phyloP scores from a whole-genome alignment of 305 asterid genomes.

The Andrographis paniculata region DNA sequence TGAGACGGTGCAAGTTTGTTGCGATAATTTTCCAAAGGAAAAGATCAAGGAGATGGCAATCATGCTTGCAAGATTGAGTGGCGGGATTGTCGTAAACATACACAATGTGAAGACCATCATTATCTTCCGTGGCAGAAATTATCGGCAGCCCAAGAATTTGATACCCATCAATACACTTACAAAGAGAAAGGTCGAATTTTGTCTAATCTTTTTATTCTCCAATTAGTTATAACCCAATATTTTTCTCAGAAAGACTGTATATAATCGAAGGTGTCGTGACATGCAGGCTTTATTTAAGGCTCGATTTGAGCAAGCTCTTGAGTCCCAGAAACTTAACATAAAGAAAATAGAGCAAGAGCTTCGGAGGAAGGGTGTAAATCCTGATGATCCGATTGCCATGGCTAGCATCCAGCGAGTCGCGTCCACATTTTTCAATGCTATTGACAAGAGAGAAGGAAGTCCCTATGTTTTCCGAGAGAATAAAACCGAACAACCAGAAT shows the following conservation, averaged over 20 bases:
- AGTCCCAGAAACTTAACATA: conserved; percentile 87
- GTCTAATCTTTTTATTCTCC: no score
- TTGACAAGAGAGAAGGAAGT: conserved; percentile 79
- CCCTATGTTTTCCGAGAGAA: conserved; percentile 76
- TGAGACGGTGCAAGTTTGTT: conserved; percentile 91
- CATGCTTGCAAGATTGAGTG: conserved; percentile 88
- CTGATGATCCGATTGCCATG: conserved; percentile 92
- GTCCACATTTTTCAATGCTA: conserved; percentile 91
- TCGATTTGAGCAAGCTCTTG: conserved; percentile 91
- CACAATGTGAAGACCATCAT: conserved; percentile 84
- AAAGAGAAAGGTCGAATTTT: conserved; percentile 56
- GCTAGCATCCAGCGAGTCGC: conserved; percentile 98
- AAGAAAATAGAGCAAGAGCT: conserved; percentile 88
- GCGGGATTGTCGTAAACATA: conserved; percentile 80
- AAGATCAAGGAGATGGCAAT: conserved; percentile 89
- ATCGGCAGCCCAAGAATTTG: conserved; percentile 92
- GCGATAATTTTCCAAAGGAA: conserved; percentile 89
- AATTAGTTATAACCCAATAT: no score
- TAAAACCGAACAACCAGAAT: conserved; percentile 23
- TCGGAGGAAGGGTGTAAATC: conserved; percentile 80
- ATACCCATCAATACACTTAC: conserved; percentile 93
- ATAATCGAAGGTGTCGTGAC: no score
- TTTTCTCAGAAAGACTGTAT: no score
- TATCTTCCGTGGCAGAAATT: conserved; percentile 93
- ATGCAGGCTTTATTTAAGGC: conserved; percentile 90